A percentile compares a stretch with the other conserved stretches of the same genome.
These are phyloP conservation scores for Vanrija pseudolonga DNA, from an alignment of 1,284 basidiomycete genomes.

Conservation along the genomic window DNA sequence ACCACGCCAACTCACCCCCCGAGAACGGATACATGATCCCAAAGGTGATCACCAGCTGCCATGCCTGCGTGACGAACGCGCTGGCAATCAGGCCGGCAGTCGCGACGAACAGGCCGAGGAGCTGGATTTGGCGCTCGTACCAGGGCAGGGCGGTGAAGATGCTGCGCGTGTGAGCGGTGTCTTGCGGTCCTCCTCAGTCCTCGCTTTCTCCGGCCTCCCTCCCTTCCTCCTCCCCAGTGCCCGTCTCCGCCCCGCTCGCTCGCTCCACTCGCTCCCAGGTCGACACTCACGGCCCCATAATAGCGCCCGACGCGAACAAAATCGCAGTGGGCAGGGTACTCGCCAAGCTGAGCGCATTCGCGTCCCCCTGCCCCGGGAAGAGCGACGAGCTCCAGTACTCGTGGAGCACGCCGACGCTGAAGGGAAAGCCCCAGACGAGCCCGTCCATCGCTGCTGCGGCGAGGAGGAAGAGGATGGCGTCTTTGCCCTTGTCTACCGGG, in stretches of 20 bases:
- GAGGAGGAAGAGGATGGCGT: constrained; percentile 42
- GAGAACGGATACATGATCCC: constrained; percentile 43
- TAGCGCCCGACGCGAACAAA: constrained; percentile 31
- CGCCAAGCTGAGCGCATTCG: constrained; percentile 32
- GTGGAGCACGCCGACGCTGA: constrained; percentile 39
- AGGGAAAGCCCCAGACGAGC: constrained; percentile 43
- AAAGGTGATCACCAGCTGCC: constrained; percentile 45
- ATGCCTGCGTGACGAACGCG: constrained; percentile 37
- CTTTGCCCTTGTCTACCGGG: constrained; percentile 36
- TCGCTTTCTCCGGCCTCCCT: too few species aligned
- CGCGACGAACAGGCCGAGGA: constrained; percentile 25
- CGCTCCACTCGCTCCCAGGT: too few species aligned
- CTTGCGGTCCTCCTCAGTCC: too few species aligned
- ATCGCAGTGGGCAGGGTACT: constrained; percentile 41
- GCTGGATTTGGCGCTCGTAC: constrained; percentile 22
- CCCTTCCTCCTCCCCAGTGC: too few species aligned
- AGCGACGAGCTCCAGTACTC: constrained; percentile 38
- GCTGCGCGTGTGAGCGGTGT: too few species aligned
- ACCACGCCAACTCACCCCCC: constrained; percentile 27
- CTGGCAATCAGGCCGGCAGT: constrained; percentile 23
- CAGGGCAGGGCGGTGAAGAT: constrained; percentile 29
- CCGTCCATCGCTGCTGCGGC: constrained; percentile 37
- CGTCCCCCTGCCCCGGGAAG: constrained; percentile 18
- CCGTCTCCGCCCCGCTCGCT: too few species aligned
- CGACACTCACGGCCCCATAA: constrained; percentile 33